Evolutionary conservation across 768 basidiomycete species (phyloP).

Genomic region (Tricholoma saponaceum): DNA sequence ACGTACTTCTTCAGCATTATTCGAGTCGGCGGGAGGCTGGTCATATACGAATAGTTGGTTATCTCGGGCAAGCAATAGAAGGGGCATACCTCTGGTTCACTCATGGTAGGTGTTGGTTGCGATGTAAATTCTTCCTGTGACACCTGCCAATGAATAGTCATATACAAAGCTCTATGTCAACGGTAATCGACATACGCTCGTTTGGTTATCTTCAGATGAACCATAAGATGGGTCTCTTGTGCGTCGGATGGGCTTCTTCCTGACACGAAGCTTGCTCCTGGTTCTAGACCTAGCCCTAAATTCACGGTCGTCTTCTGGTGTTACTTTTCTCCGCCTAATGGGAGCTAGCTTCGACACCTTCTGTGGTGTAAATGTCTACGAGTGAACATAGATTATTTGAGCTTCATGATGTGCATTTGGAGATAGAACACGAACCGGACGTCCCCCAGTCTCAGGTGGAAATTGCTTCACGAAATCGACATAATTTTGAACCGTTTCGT

Average conservation of each 20-base stretch:
- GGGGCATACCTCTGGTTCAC: too few relatives aligned
- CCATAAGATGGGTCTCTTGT: background rate
- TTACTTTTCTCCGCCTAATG: background rate
- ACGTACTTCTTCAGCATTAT: background rate
- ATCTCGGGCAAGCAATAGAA: too few relatives aligned
- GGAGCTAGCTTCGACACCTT: background rate
- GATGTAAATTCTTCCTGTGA: too few relatives aligned
- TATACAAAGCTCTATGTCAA: background rate
- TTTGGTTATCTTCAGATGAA: background rate
- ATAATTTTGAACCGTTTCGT: background rate
- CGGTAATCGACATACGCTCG: background rate
- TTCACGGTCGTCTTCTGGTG: background rate
- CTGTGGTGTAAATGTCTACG: background rate
- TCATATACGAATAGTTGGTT: background rate
- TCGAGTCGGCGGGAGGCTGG: background rate
- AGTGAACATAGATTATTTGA: background rate
- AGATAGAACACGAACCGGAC: background rate
- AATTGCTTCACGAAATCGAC: background rate
- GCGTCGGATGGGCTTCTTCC: background rate
- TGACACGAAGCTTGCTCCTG: background rate
- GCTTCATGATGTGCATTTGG: background rate
- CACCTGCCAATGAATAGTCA: too few relatives aligned
- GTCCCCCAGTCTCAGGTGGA: background rate
- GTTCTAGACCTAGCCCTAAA: background rate
- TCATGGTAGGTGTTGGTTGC: too few relatives aligned